Evolutionary conservation across 305 asterid genomes (phyloP).

Genomic region (Solanum hybrid): DNA sequence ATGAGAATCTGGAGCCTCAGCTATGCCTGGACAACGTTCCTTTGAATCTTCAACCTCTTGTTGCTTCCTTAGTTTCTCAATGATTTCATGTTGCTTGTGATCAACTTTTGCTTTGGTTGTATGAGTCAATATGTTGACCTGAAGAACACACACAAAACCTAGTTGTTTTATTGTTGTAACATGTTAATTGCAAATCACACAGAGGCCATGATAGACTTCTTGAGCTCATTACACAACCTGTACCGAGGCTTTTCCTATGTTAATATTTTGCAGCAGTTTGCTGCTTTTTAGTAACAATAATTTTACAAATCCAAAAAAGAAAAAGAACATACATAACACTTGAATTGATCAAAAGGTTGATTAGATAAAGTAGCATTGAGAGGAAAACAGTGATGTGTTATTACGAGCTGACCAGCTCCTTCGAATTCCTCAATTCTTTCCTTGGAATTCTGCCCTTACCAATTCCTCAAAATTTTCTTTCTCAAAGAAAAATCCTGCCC

Average conservation of each 20-base stretch:
- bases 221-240: neutral
- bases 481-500: neutral
- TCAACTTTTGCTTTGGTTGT: conserved; percentile 29
- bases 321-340: conserved; percentile 4
- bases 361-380: neutral
- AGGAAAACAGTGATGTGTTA: neutral
- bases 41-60: conserved; percentile 11
- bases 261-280: neutral
- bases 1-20: conserved; percentile 4
- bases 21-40: conserved; percentile 4
- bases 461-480: neutral
- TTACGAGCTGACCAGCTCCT: neutral
- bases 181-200: neutral
- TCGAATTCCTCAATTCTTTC: neutral
- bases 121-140: conserved; percentile 82
- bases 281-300: neutral
- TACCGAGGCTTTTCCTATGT: neutral
- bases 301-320: neutral
- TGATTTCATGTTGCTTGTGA: conserved; percentile 19
- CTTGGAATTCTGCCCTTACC: neutral
- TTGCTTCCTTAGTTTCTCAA: conserved; percentile 21
- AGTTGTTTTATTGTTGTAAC: neutral
- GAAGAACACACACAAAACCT: conserved; percentile 19
- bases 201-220: neutral
- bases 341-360: neutral